A percentile compares a stretch with the other conserved stretches of the same genome.
phyloP scores from a whole-genome alignment of 257 asterid species.

The Fraxinus pennsylvanica region DNA sequence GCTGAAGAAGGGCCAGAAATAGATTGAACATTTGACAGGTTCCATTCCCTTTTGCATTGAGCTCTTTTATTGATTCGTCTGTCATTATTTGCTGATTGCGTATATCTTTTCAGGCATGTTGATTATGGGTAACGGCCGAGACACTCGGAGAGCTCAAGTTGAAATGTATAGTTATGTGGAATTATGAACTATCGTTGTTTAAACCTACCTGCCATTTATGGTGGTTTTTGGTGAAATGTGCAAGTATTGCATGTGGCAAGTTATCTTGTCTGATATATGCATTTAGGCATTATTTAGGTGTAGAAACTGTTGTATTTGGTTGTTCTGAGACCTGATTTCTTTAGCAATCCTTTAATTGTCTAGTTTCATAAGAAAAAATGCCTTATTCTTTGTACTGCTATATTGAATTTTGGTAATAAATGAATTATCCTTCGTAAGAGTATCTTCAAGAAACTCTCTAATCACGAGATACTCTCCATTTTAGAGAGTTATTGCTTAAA shows the following conservation, averaged over 20 bases:
- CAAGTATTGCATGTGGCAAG: neutral
- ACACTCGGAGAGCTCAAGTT: constrained; percentile 3
- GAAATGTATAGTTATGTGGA: constrained; percentile 27
- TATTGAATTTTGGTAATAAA: no score
- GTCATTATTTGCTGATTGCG: constrained; percentile 15
- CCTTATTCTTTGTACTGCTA: no score
- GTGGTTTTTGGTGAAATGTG: constrained; percentile 21
- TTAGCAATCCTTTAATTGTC: neutral
- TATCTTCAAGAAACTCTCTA: no score
- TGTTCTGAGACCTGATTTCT: constrained; percentile 8
- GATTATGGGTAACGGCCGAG: constrained; percentile 1
- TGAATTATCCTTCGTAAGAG: no score
- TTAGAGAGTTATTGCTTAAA: no score
- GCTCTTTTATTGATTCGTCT: constrained; percentile 6
- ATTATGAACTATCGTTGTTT: constrained; percentile 15
- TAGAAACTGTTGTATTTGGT: constrained; percentile 18
- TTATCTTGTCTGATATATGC: constrained; percentile 7
- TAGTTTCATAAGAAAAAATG: neutral
- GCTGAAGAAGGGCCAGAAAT: constrained; percentile 81
- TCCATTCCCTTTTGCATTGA: constrained; percentile 7
- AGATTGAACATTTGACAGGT: constrained; percentile 29
- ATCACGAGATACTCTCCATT: no score
- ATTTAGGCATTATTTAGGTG: constrained; percentile 8
- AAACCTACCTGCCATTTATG: constrained; percentile 11
- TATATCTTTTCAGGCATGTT: constrained; percentile 20